Base-by-base conservation (phyloP, 305 asterid genomes). In the Coffea humblotiana region DNA sequence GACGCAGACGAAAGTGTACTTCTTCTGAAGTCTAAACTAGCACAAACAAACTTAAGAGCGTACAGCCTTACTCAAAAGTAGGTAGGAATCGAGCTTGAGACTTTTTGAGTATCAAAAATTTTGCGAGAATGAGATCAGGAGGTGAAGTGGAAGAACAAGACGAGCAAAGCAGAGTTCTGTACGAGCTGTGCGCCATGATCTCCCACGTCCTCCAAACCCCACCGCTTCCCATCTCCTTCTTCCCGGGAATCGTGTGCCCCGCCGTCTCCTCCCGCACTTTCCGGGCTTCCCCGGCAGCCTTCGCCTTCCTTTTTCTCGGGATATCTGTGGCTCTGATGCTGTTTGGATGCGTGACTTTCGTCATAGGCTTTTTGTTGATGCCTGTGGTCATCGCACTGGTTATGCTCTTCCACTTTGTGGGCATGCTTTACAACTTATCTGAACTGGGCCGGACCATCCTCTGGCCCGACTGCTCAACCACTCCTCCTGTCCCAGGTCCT, bases 121-220 rank as follows among this genome's bases (percentile, higher is more conserved):
- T 65, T 27, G 23, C 3, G 65, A 60, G 65, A 70, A 40, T 5
- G 23, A 4, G 16, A 70, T 40, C 13, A 25, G 14, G n/a, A 14
- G 65, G 58, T 2, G 77, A 43, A 32, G 52, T 80, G 77, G 86
- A 85, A n/a, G 84, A 80, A 0, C 60, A 83, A 18, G 89, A 86
- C 67, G 76, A 79, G 77, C 88, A 87, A 67, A 83, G 87, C 32
- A 88, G 88, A 70, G 89, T 78, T 0, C 82, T 89, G 3, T 75
- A 78, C 75, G 88, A 90, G 78, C 89, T 90, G 54, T 86, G 89
- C 45, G 82, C 90, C 60, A 85, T 91, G 88, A 87, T 91, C 45
- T 67, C 81, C 10, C 86, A 86, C 81, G 68, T 80, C 27, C 78
- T 91, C 78, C 90, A 83, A 0, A 32, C 89, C 18, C 87, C 91